Percentiles rank a stretch among this genome's conserved stretches.
These are phyloP conservation scores for Austropuccinia psidii DNA, from an alignment of 1,284 basidiomycete genomes.

Conservation along the genomic window DNA sequence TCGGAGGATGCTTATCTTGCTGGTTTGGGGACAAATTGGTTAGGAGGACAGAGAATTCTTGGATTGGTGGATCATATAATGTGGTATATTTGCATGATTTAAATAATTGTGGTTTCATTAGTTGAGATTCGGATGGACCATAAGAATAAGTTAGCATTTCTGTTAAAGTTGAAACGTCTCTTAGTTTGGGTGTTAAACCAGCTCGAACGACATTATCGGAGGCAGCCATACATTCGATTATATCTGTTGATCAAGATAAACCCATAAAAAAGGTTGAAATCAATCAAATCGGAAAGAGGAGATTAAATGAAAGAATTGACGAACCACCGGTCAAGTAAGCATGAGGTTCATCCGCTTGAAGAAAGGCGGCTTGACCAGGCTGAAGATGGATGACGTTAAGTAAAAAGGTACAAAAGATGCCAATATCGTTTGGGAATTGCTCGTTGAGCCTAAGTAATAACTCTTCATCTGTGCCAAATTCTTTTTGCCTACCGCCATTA, in stretches of 20 bases:
- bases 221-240: constrained; percentile 96
- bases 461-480: constrained; percentile 53
- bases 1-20: constrained; percentile 55
- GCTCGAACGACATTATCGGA: constrained; percentile 97
- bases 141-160: constrained; percentile 78
- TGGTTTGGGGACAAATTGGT: constrained; percentile 54
- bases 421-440: constrained; percentile 90
- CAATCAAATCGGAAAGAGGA: not conserved
- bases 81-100: constrained; percentile 47
- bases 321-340: constrained; percentile 86
- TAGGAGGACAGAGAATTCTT: constrained; percentile 81
- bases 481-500: constrained; percentile 48
- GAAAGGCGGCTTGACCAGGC: constrained; percentile 83
- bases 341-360: constrained; percentile 92
- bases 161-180: constrained; percentile 84
- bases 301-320: constrained; percentile 37
- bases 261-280: not conserved
- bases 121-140: constrained; percentile 61
- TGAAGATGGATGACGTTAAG: constrained; percentile 75
- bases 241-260: constrained; percentile 56
- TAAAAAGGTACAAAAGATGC: constrained; percentile 82
- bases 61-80: constrained; percentile 89
- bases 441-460: constrained; percentile 64
- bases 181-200: constrained; percentile 89
- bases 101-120: constrained; percentile 59